phyloP scores from a whole-genome alignment of 2,329 filamentous ascomycete species.

The Aspergillus glaucus region DNA sequence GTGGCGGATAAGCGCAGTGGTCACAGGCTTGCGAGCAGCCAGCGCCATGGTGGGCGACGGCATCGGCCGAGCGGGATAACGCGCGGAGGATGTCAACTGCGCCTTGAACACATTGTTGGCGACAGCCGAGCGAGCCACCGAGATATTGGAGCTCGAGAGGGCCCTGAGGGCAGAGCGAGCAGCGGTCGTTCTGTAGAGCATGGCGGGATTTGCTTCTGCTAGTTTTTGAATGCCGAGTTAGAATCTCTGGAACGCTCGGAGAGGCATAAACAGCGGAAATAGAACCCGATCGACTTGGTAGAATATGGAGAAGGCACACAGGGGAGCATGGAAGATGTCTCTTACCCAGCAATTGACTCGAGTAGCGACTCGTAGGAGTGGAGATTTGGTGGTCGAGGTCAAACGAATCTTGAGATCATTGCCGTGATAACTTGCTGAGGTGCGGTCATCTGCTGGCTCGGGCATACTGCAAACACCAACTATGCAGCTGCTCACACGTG shows the following conservation, averaged over 20 bases:
- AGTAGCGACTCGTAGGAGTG: slow-evolving; percentile 29
- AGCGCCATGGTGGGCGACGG: slow-evolving; percentile 37
- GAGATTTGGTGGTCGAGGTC: slow-evolving; percentile 23
- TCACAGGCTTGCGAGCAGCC: slow-evolving; percentile 40
- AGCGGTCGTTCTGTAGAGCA: slow-evolving; percentile 42
- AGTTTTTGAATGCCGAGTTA: slow-evolving; percentile 28
- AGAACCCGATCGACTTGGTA: slow-evolving; percentile 29
- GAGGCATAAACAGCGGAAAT: slow-evolving; percentile 13
- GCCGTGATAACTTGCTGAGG: slow-evolving; percentile 21
- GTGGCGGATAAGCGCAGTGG: slow-evolving; percentile 46
- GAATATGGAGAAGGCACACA: slow-evolving; percentile 11
- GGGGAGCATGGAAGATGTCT: slow-evolving; percentile 24
- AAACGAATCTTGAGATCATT: slow-evolving; percentile 21
- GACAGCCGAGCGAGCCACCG: slow-evolving; percentile 36
- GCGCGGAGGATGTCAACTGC: slow-evolving; percentile 39
- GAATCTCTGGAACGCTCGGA: slow-evolving; percentile 29
- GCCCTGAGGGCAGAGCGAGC: slow-evolving; percentile 42
- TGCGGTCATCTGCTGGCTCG: slow-evolving; percentile 20
- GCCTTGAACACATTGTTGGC: slow-evolving; percentile 39
- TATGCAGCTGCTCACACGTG: slow-evolving; percentile 16
- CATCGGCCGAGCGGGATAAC: slow-evolving; percentile 29
- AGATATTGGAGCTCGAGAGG: slow-evolving; percentile 37
- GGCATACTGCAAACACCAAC: slow-evolving; percentile 21
- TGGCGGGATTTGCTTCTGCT: slow-evolving; percentile 27
- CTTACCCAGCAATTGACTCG: slow-evolving; percentile 25